Conservation (phyloP, 352 stramenopile genomes). For the Phytopythium sindhum region DNA sequence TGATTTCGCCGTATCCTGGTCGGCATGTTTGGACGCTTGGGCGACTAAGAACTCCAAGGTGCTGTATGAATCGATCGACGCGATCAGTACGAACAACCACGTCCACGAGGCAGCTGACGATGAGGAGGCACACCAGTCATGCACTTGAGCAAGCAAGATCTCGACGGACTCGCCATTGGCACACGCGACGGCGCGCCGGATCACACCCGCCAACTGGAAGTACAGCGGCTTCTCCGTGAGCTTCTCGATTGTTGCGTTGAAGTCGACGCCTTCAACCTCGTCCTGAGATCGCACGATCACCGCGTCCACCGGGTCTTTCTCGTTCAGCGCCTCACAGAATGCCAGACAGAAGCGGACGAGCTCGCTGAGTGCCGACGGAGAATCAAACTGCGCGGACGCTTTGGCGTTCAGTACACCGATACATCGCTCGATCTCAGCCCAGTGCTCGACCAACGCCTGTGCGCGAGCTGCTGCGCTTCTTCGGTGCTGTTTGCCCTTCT, state of each 20-base stretch:
- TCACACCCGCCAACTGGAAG: conserved; percentile 30
- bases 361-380: conserved; percentile 27
- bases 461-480: conserved; percentile 9
- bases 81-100: conserved; percentile 47
- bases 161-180: conserved; percentile 17
- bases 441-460: neutral
- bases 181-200: conserved; percentile 37
- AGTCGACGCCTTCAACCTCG: conserved; percentile 17
- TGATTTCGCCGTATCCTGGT: conserved; percentile 4
- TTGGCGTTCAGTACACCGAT: conserved; percentile 37
- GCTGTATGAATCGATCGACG: conserved; percentile 38
- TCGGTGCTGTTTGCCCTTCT: conserved; percentile 55
- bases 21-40: conserved; percentile 17
- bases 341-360: conserved; percentile 40
- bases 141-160: conserved; percentile 29
- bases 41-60: conserved; percentile 46
- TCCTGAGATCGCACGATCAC: conserved; percentile 24
- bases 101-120: conserved; percentile 31
- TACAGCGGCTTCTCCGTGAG: conserved; percentile 47
- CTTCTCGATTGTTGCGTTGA: conserved; percentile 32
- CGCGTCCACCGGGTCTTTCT: conserved; percentile 26
- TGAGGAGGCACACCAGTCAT: conserved; percentile 40
- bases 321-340: conserved; percentile 37
- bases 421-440: conserved; percentile 32
- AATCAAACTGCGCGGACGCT: conserved; percentile 30